Base-by-base conservation (phyloP, 2,329 filamentous ascomycete genomes). In the Penicillium sp. region DNA sequence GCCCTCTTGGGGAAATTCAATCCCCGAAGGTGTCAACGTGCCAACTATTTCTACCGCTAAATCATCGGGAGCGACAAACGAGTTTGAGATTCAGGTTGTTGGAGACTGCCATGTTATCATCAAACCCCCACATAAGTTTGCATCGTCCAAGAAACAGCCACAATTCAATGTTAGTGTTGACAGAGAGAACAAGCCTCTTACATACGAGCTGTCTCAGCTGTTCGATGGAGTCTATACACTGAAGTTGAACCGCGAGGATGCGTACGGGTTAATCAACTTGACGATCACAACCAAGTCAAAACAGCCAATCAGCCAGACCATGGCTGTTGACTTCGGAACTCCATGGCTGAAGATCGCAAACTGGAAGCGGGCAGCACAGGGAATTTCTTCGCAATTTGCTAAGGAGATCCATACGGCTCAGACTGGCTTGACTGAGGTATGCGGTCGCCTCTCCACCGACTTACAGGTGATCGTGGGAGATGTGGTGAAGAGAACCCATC, bases 171-270 rank as follows among this genome's bases (percentile, higher is more conserved):
- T 85, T 38, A 75, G 76, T 46, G 75, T 85, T 46, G 74, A 69
- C 29, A 78, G 78, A 50, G 68, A 69, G n/a, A 75, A 74, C 27
- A 70, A 72, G 16, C 60, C 71, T 34, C 67, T 80, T 45, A 65
- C 78, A 27, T 76, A 79, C 55, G 73, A 80, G 56, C 68, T 80
- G n/a, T 79, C 78, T 38, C 76, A 75, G 44, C 74, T 83, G 9
- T 80, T 83, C 55, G 79, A 81, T 34, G 81, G 81, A 9, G 78
- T 82, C 8, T 84, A 84, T 60, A 76, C 79, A 15, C 70, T 84
- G 38, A 76, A 77, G 29, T 68, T 84, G 16, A 76, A 81, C 49
- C 74, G 76, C 43, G 76, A 79, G 56, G 78, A 83, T 64, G 76
- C 80, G 10, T 74, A 78, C 53, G 79, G 81, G 3, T 60, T 70